These are phyloP conservation scores for Carex parvula DNA, from an alignment of 176 grass and related monocot genomes.

Conservation along the genomic window DNA sequence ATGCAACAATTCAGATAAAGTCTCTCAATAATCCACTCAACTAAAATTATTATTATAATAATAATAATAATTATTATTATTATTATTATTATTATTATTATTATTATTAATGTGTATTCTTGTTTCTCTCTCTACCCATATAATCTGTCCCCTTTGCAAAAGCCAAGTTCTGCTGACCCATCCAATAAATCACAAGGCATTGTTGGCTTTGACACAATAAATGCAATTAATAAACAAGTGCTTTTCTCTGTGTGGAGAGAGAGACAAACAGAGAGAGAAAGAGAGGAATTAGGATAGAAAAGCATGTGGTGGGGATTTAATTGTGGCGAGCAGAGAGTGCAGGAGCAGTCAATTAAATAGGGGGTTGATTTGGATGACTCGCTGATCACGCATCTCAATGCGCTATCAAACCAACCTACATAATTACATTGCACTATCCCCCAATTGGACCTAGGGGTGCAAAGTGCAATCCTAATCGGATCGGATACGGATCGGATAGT, in stretches of 20 bases:
- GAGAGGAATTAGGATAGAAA: constrained; percentile 23
- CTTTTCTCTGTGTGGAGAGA: constrained; percentile 32
- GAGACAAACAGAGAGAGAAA: constrained; percentile 23
- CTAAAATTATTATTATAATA: background rate
- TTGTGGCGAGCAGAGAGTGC: constrained; percentile 18
- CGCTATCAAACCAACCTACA: background rate
- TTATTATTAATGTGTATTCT: background rate
- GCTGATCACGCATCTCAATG: constrained; percentile 37
- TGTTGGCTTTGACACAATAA: constrained; percentile 48
- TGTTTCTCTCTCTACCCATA: constrained; percentile 4
- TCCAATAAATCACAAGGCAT: constrained; percentile 47
- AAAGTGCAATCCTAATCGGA: no score
- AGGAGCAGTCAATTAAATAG: constrained; percentile 33
- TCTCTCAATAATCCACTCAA: background rate
- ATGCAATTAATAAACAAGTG: constrained; percentile 39
- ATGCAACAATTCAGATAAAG: background rate
- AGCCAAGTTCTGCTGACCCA: constrained; percentile 26
- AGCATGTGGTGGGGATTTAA: constrained; percentile 46
- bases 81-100: background rate
- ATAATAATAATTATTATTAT: background rate
- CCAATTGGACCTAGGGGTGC: no score
- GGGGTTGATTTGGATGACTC: constrained; percentile 28
- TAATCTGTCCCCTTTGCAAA: constrained; percentile 4
- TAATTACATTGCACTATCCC: no score
- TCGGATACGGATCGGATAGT: no score